Evolutionary conservation across 257 asterid species (phyloP).

Genomic region (Petunia axillaris): DNA sequence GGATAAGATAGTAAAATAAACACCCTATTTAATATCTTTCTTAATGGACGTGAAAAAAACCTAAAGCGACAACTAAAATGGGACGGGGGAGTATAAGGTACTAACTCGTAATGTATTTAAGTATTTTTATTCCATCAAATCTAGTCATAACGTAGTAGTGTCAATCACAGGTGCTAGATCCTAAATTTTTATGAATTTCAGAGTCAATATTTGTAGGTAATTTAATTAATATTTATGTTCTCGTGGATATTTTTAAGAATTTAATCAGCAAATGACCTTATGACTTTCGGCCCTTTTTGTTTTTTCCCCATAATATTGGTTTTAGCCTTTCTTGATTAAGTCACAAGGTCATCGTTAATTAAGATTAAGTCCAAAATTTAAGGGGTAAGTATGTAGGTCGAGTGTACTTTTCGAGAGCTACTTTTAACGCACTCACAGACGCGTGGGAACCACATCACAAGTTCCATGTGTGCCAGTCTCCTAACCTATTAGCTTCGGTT

Average conservation of each 20-base stretch:
- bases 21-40: no score
- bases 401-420: constrained; percentile 1
- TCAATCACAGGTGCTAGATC: not conserved
- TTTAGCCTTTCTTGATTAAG: not conserved
- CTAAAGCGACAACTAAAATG: no score
- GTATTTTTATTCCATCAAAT: not conserved
- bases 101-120: not conserved
- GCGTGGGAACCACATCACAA: constrained; percentile 17
- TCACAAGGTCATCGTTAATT: not conserved
- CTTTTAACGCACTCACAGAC: constrained; percentile 23
- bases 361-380: not conserved
- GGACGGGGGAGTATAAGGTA: not conserved
- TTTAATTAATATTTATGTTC: not conserved
- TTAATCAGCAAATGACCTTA: not conserved
- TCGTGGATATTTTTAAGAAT: not conserved
- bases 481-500: constrained; percentile 50
- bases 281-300: not conserved
- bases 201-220: not conserved
- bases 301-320: not conserved
- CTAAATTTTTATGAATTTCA: not conserved
- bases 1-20: no score
- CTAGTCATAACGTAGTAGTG: not conserved
- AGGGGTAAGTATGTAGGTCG: not conserved
- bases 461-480: constrained; percentile 10
- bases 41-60: no score